phyloP scores from a whole-genome alignment of 1,139 yeast genomes.

The Suhomyces panamericanus region DNA sequence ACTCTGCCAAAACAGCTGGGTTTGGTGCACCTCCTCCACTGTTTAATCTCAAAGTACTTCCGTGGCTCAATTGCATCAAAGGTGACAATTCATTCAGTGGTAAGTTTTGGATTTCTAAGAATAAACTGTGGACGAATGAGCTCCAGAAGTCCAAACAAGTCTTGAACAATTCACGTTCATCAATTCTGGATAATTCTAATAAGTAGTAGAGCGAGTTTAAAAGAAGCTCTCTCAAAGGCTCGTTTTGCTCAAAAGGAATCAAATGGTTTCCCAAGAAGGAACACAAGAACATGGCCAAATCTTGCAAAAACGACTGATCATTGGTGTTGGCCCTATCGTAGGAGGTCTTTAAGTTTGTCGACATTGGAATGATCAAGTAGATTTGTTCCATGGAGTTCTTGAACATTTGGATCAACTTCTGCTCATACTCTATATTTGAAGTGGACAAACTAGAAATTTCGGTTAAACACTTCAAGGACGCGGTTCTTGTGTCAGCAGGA shows the following conservation, averaged over 20 bases:
- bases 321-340: conserved; percentile 75
- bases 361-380: conserved; percentile 68
- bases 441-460: conserved; percentile 76
- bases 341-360: conserved; percentile 69
- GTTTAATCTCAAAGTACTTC: conserved; percentile 47
- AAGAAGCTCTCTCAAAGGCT: conserved; percentile 57
- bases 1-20: conserved; percentile 72
- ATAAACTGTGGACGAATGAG: conserved; percentile 74
- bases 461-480: conserved; percentile 86
- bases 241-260: conserved; percentile 66
- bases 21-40: conserved; percentile 80
- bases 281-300: conserved; percentile 88
- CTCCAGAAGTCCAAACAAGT: conserved; percentile 96
- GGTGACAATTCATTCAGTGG: conserved; percentile 76
- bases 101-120: conserved; percentile 78
- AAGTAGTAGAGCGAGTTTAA: conserved; percentile 76
- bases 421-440: conserved; percentile 56
- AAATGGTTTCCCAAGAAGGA: conserved; percentile 82
- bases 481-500: conserved; percentile 78
- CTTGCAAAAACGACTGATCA: conserved; percentile 94
- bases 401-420: conserved; percentile 70
- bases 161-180: conserved; percentile 93
- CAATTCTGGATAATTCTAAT: conserved; percentile 83
- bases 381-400: conserved; percentile 73
- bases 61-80: conserved; percentile 67